Evolutionary conservation across 1,284 basidiomycete genomes (phyloP).

Genomic region (Inonotus hispidus): DNA sequence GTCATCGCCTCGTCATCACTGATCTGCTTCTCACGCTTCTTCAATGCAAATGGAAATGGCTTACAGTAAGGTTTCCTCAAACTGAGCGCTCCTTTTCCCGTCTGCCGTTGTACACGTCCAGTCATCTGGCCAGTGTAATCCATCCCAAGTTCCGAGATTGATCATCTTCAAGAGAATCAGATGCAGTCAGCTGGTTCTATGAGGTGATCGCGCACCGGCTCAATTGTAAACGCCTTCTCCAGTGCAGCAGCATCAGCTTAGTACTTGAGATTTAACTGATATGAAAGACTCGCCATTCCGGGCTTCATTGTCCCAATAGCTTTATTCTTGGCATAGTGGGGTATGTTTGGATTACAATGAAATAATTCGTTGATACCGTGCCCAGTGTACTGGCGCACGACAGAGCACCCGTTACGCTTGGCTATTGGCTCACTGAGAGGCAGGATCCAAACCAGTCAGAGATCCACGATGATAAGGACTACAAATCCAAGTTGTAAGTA

Average conservation of each 20-base stretch:
- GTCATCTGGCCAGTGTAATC: constrained; percentile 82
- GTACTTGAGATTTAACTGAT: neutral
- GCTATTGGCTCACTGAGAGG: constrained; percentile 71
- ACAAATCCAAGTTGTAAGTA: constrained; percentile 19
- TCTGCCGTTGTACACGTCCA: constrained; percentile 94
- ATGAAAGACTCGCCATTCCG: constrained; percentile 60
- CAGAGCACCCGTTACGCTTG: constrained; percentile 73
- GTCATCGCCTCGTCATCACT: constrained; percentile 19
- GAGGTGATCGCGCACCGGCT: constrained; percentile 49
- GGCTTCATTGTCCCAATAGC: constrained; percentile 78
- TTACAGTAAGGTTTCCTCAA: constrained; percentile 89
- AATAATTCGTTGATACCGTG: constrained; percentile 88
- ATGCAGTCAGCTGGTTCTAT: constrained; percentile 21
- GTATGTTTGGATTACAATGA: constrained; percentile 68
- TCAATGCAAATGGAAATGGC: constrained; percentile 30
- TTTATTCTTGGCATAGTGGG: constrained; percentile 87
- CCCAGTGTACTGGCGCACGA: constrained; percentile 85
- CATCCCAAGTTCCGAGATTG: constrained; percentile 75
- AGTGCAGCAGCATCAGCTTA: neutral
- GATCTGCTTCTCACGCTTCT: constrained; percentile 7
- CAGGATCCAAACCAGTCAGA: constrained; percentile 9
- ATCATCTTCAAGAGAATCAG: constrained; percentile 64
- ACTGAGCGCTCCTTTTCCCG: constrained; percentile 88
- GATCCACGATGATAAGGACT: constrained; percentile 18
- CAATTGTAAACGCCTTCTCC: constrained; percentile 45